Evolutionary conservation across 73 alveolate species (phyloP).

Genomic region (Symbiodinium pilosum): DNA sequence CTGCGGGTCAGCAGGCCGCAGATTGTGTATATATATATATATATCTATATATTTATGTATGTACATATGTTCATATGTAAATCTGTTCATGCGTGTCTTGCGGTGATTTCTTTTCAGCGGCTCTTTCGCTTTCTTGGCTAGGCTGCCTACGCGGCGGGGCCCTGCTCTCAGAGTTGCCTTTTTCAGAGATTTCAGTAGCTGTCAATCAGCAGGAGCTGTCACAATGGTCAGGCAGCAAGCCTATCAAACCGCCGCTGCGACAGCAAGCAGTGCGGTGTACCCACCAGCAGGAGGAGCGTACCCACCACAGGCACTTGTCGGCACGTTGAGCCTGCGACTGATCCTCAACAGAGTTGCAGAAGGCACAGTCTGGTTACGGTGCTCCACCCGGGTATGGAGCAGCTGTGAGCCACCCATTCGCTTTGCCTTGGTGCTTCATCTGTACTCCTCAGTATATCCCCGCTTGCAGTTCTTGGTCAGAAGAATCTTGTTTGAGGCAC

Average conservation of each 20-base stretch:
- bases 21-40: no score
- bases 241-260: slow-evolving; percentile 76
- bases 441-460: neutral
- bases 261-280: slow-evolving; percentile 80
- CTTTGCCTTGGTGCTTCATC: neutral
- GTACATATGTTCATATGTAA: no score
- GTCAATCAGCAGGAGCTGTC: no score
- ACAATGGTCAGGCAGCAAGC: slow-evolving; percentile 68
- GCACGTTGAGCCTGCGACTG: neutral
- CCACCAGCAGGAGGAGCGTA: slow-evolving; percentile 26
- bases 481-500: slow-evolving; percentile 33
- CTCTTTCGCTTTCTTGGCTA: neutral
- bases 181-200: no score
- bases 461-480: neutral
- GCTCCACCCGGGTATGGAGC: slow-evolving; percentile 92
- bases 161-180: neutral
- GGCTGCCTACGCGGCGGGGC: slow-evolving; percentile 77
- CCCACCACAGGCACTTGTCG: slow-evolving; percentile 46
- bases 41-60: no score
- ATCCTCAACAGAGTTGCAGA: neutral
- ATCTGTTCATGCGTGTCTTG: no score
- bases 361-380: slow-evolving; percentile 69
- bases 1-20: slow-evolving; percentile 18
- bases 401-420: neutral
- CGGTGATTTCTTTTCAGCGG: no score